Conservation (phyloP, 139 green algal species). For the Chlamydomonas eustigma region DNA sequence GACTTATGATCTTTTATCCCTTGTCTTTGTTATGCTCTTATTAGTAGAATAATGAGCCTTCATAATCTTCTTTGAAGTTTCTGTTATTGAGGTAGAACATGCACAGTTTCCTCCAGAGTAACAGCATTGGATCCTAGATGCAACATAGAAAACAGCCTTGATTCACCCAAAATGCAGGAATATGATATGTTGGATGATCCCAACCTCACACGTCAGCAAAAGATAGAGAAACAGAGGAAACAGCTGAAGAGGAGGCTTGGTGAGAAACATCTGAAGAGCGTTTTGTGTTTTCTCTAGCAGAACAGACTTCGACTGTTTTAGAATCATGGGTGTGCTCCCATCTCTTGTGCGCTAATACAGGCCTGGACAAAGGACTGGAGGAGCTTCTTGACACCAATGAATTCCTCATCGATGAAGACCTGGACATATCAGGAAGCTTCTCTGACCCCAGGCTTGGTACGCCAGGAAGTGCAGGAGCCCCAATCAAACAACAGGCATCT, state of each 20-base stretch:
- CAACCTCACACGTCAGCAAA: constrained; percentile 38
- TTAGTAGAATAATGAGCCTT: too few relatives aligned
- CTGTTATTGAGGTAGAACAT: too few relatives aligned
- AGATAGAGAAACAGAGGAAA: constrained; percentile 60
- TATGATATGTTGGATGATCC: constrained; percentile 46
- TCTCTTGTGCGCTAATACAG: too few relatives aligned
- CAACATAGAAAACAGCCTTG: too few relatives aligned
- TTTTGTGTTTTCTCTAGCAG: too few relatives aligned
- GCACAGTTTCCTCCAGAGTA: too few relatives aligned
- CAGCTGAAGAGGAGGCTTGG: constrained; percentile 69
- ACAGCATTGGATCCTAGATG: too few relatives aligned
- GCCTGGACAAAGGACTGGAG: constrained; percentile 50
- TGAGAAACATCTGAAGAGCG: constrained; percentile 11
- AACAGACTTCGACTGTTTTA: too few relatives aligned
- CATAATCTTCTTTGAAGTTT: too few relatives aligned
- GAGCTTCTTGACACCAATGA: constrained; percentile 68
- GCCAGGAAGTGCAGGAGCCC: background rate
- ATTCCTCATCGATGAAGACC: constrained; percentile 75
- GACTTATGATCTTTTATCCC: too few relatives aligned
- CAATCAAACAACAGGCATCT: constrained; percentile 34
- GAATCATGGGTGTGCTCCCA: too few relatives aligned
- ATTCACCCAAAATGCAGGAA: constrained; percentile 59
- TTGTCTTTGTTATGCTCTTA: too few relatives aligned
- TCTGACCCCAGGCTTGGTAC: background rate
- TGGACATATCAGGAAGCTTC: constrained; percentile 31